Base-by-base conservation (phyloP, 495 filamentous ascomycete species). In the Staphylotrichum tortipilum region DNA sequence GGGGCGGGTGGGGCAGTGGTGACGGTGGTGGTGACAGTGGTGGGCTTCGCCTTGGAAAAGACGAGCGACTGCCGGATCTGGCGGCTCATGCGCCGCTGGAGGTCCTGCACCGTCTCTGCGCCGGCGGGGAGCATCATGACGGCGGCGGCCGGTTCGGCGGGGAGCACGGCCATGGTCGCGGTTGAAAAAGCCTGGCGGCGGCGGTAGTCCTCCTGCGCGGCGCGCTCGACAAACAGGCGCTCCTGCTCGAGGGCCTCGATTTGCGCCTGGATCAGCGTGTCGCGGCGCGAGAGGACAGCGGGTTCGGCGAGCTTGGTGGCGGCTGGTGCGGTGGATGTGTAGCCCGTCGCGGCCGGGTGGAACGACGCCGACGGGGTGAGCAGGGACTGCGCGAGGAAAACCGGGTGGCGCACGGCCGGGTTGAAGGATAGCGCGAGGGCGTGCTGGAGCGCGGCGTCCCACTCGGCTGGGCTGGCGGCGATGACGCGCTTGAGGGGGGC, bases 221-320 rank as follows among this genome's bases (percentile, higher is more conserved):
- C 52, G 8, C 47, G 51, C 54, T 61, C 49, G 22, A 52, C 60
- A 38, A 65, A 66, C 10, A 58, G 5, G 15, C 56, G 50, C 47
- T 68, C 65, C 26, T 65, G 63, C 56, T 68, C 65, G 1, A 66
- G 57, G 3, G 63, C 65, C 26, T 65, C 63, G 35, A 66, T 65
- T 30, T 62, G 63, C 9, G 63, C 61, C 33, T 63, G 56, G 44
- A 66, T 60, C 0, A n/a, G n/a, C n/a, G 50, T 29, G 34, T 58
- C 47, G n/a, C 23, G 44, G 3, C 30, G 39, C 8, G 22, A 36
- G 29, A 46, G 42, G 4, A 24, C 47, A n/a, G 14, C 23, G 3
- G 53, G 50, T 1, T 33, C 17, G 23, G 46, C 11, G 10, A 8
- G 14, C 21, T n/a, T n/a, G n/a, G n/a, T n/a, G n/a, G n/a, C n/a